Base-by-base conservation (phyloP, 345 rosid species). In the Pelargonium nanum region DNA sequence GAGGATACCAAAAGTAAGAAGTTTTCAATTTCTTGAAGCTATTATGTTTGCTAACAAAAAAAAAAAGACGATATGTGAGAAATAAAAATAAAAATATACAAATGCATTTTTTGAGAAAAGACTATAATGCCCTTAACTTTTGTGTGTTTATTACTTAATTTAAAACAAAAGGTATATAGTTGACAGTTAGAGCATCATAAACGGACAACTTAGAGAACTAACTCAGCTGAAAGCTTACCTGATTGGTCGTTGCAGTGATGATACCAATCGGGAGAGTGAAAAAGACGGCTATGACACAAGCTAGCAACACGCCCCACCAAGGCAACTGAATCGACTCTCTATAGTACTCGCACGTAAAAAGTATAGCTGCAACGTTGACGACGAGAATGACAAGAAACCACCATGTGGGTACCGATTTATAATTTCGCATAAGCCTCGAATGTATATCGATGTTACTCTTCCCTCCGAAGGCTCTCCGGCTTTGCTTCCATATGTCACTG, bases 271-370 rank as follows among this genome's bases (percentile, higher is more conserved):
- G 85, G 55, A 89, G 89, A 53, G 97, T 88, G 76, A 81, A 91
- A 74, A 65, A 66, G n/a, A 91, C 24, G 28, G 97, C 89, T 28
- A 91, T 80, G 28, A 65, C 83, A 68, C 96, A 91, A 70, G 96
- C 91, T 19, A 88, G 79, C 24, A 88, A 58, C 19, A 88, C 87
- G 17, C 91, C 96, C 97, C 97, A 91, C 96, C 96, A 91, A 20
- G 83, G 93, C 80, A 87, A 73, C 58, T 91, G 97, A 59, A 91
- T 85, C 0, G 85, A 58, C 0, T 67, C 83, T 0, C 82, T 83
- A 72, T 85, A 87, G 68, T 83, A 51, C 58, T 83, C 73, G 1
- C 88, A 81, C 6, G 85, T 71, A 53, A 84, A 80, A 61, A 91
- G 51, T 26, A 81, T 75, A 19, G 60, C 73, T 19, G 76, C 83